These are phyloP conservation scores for Euphorbia celastroides DNA, from an alignment of 441 rosid genomes.

Conservation along the genomic window DNA sequence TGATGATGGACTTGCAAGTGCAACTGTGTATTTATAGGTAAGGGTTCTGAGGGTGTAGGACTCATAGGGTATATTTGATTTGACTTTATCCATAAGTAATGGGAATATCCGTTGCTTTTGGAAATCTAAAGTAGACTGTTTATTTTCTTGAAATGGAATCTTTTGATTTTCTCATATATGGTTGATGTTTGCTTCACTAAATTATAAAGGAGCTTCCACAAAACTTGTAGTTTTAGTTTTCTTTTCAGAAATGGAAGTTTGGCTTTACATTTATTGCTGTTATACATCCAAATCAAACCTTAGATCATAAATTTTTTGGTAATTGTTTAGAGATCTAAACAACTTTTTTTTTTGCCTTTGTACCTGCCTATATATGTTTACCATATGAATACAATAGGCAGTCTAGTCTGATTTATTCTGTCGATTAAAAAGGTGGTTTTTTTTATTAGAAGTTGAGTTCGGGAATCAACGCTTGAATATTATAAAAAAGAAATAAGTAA, in stretches of 20 bases:
- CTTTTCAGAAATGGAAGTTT: background rate
- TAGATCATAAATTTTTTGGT: too few species aligned
- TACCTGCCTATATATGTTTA: too few species aligned
- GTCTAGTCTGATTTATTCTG: too few species aligned
- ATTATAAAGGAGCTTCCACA: slow-evolving; percentile 5
- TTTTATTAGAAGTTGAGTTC: too few species aligned
- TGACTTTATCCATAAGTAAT: background rate
- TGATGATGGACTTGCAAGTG: slow-evolving; percentile 5
- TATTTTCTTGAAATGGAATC: background rate
- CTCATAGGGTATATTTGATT: background rate
- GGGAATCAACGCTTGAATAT: too few species aligned
- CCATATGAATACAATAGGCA: too few species aligned
- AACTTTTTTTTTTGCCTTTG: too few species aligned
- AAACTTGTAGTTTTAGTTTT: background rate
- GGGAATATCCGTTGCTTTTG: background rate
- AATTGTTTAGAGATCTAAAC: too few species aligned
- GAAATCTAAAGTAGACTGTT: background rate
- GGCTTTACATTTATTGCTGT: background rate
- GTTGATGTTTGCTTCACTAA: slow-evolving; percentile 22
- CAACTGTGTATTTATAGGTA: slow-evolving; percentile 18
- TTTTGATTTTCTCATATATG: background rate
- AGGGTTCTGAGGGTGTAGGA: background rate
- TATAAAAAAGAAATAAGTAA: too few species aligned
- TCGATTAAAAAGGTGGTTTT: too few species aligned
- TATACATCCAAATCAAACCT: background rate